These are phyloP conservation scores for Candida vartiovaarae DNA, from an alignment of 805 yeast genomes.

Conservation along the genomic window DNA sequence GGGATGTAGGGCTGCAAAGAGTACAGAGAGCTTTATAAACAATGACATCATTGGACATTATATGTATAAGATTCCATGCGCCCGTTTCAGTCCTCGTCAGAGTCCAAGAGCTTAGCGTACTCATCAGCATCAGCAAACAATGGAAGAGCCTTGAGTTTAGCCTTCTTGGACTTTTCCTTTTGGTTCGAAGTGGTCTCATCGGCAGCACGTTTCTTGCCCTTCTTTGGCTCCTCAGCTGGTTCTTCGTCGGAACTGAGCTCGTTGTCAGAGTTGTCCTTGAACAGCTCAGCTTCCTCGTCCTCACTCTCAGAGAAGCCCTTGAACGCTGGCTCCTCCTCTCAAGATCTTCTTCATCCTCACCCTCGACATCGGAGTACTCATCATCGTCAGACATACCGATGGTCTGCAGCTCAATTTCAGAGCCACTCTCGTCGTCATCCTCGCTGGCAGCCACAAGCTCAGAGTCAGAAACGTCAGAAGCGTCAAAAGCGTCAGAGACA, in stretches of 20 bases:
- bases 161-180: conserved; percentile 35
- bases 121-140: conserved; percentile 86
- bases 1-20: no score
- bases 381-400: conserved; percentile 22
- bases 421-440: conserved; percentile 28
- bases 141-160: conserved; percentile 64
- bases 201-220: conserved; percentile 25
- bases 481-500: no score
- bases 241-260: conserved; percentile 33
- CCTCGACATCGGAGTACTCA: conserved; percentile 28
- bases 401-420: conserved; percentile 12
- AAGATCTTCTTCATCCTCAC: conserved; percentile 23
- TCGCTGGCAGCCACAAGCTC: conserved; percentile 28
- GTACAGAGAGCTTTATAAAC: no score
- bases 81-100: conserved; percentile 45
- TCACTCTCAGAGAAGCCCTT: conserved; percentile 30
- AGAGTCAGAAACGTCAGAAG: conserved; percentile 11
- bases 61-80: no score
- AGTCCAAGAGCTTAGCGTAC: conserved; percentile 64
- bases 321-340: conserved; percentile 21
- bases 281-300: conserved; percentile 31
- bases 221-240: conserved; percentile 19
- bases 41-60: no score
- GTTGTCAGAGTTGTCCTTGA: conserved; percentile 31
- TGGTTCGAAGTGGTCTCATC: conserved; percentile 14